These are phyloP conservation scores for Talaromyces sp. DNA, from an alignment of 2,329 filamentous ascomycete genomes.

Conservation along the genomic window DNA sequence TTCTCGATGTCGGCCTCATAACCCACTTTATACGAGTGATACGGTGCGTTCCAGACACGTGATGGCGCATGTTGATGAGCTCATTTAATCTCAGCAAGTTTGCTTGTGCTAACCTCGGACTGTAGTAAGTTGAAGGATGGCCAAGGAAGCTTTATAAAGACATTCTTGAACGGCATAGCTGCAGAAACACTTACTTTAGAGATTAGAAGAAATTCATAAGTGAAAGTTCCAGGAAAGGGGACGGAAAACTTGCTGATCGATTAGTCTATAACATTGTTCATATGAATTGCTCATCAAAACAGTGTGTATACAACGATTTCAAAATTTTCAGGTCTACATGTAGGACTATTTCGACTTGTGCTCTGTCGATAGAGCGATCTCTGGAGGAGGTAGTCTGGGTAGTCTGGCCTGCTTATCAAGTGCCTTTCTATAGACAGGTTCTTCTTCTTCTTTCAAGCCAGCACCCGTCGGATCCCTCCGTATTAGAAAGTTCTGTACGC, in stretches of 20 bases:
- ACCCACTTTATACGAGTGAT: conserved; percentile 5
- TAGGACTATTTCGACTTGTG: background rate
- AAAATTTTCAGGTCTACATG: background rate
- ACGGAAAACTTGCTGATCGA: too few relatives aligned
- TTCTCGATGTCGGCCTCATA: background rate
- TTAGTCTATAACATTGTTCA: background rate
- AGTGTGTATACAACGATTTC: background rate
- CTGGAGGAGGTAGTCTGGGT: background rate
- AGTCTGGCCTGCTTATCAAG: conserved; percentile 24
- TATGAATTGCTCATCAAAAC: background rate
- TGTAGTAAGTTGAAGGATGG: background rate
- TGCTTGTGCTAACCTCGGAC: background rate
- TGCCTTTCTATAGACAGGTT: conserved; percentile 38
- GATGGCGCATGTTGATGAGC: background rate
- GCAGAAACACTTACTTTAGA: background rate
- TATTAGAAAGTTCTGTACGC: conserved; percentile 74
- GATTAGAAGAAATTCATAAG: too few relatives aligned
- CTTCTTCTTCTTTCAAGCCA: conserved; percentile 45
- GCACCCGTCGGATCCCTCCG: conserved; percentile 61
- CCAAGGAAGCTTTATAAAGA: background rate
- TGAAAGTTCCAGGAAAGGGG: too few relatives aligned
- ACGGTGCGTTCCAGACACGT: background rate
- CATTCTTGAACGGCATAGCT: background rate
- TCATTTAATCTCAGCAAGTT: background rate
- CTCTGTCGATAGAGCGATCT: background rate